These are phyloP conservation scores for Litsea cubeba DNA, from an alignment of 164 flowering plant species.

Conservation along the genomic window DNA sequence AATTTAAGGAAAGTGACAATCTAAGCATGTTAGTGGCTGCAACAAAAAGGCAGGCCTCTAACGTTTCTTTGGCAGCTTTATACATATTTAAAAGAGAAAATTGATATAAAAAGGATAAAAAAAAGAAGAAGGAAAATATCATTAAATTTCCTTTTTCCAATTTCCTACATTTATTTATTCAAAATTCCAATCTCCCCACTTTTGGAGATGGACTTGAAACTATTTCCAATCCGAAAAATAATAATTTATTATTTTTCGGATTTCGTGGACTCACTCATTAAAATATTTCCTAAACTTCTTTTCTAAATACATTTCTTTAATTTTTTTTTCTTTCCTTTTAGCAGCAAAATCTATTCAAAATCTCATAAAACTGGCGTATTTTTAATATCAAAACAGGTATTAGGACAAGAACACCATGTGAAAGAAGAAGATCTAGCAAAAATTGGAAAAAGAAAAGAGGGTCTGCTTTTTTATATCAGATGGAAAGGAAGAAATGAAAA, in stretches of 20 bases:
- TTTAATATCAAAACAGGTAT: neutral
- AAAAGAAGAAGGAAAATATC: constrained; percentile 8
- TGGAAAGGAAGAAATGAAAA: neutral
- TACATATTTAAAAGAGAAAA: constrained; percentile 8
- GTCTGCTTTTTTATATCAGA: constrained; percentile 1
- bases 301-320: constrained; percentile 1
- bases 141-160: neutral
- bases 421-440: neutral
- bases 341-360: constrained; percentile 19
- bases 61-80: constrained; percentile 31
- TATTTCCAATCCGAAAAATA: constrained; percentile 44
- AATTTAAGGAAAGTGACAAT: constrained; percentile 47
- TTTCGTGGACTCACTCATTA: constrained; percentile 19
- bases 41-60: constrained; percentile 29
- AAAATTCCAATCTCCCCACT: no score
- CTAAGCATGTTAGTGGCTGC: constrained; percentile 47
- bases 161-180: neutral
- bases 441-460: neutral
- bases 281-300: constrained; percentile 14
- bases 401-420: neutral
- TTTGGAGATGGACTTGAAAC: constrained; percentile 44
- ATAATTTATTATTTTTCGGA: constrained; percentile 36
- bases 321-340: constrained; percentile 7
- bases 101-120: neutral
- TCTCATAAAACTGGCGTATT: constrained; percentile 13